These are phyloP conservation scores for Debaryomycetaceae sp. DNA, from an alignment of 1,139 yeast genomes.

Conservation along the genomic window DNA sequence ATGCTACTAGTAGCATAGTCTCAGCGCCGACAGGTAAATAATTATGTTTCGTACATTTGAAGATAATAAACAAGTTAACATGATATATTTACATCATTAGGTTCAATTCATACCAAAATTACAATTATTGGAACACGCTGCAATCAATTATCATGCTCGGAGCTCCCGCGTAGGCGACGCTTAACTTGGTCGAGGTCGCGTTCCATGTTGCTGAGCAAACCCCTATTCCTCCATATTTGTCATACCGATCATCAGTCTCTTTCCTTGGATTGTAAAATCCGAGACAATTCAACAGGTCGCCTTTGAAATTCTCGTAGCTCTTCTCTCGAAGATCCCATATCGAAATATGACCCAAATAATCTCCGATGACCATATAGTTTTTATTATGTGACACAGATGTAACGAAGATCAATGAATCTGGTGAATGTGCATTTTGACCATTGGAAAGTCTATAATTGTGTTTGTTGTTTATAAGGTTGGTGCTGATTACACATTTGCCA, in stretches of 20 bases:
- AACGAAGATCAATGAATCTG: slow-evolving; percentile 35
- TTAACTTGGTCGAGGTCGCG: slow-evolving; percentile 24
- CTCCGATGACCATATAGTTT: slow-evolving; percentile 56
- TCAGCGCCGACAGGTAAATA: slow-evolving; percentile 13
- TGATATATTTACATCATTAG: background rate
- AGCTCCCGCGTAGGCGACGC: slow-evolving; percentile 41
- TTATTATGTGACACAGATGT: slow-evolving; percentile 51
- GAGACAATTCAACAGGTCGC: slow-evolving; percentile 18
- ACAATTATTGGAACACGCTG: slow-evolving; percentile 4
- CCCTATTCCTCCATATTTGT: slow-evolving; percentile 19
- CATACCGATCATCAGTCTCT: slow-evolving; percentile 3
- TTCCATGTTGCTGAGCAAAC: slow-evolving; percentile 47
- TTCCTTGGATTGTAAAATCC: slow-evolving; percentile 18
- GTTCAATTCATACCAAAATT: slow-evolving; percentile 1
- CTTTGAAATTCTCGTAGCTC: slow-evolving; percentile 8
- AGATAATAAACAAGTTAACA: slow-evolving; percentile 1
- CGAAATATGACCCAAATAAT: slow-evolving; percentile 54
- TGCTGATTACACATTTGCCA: slow-evolving; percentile 23
- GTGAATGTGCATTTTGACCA: slow-evolving; percentile 1
- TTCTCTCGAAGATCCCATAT: slow-evolving; percentile 46
- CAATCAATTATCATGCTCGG: slow-evolving; percentile 36
- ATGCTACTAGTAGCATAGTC: slow-evolving; percentile 13
- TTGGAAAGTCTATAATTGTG: slow-evolving; percentile 18
- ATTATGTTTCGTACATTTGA: background rate
- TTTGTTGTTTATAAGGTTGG: slow-evolving; percentile 16